These are phyloP conservation scores for Coniochaeta ligniaria DNA, from an alignment of 2,329 filamentous ascomycete genomes.

Conservation along the genomic window DNA sequence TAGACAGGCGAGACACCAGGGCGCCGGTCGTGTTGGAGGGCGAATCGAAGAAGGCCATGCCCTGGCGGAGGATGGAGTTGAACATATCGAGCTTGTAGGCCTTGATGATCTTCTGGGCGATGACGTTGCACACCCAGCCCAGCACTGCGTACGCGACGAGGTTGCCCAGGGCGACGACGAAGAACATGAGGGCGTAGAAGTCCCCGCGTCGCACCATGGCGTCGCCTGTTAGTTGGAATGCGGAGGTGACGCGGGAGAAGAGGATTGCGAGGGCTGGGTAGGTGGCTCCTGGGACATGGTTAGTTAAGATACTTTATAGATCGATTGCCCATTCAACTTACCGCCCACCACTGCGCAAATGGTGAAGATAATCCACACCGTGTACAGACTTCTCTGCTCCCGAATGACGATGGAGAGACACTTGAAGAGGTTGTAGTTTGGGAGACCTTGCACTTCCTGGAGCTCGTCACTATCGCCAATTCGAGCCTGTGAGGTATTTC, in stretches of 20 bases:
- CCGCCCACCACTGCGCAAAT: neutral
- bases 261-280: constrained; percentile 29
- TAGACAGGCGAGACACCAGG: constrained; percentile 26
- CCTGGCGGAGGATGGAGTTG: constrained; percentile 44
- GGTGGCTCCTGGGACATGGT: neutral
- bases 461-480: neutral
- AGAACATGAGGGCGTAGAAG: constrained; percentile 50
- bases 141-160: constrained; percentile 23
- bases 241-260: constrained; percentile 13
- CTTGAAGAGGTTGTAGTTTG: neutral
- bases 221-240: neutral
- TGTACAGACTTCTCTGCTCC: neutral
- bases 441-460: neutral
- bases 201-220: constrained; percentile 23
- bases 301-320: constrained; percentile 10
- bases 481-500: neutral
- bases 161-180: constrained; percentile 34
- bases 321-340: neutral
- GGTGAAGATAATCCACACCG: neutral
- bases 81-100: constrained; percentile 33
- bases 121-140: constrained; percentile 26
- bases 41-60: constrained; percentile 40
- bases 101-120: constrained; percentile 22
- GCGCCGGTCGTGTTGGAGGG: constrained; percentile 28
- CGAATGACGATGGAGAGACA: neutral